Conservation (phyloP, 148 eudicot genomes). For the Chenopodium album region DNA sequence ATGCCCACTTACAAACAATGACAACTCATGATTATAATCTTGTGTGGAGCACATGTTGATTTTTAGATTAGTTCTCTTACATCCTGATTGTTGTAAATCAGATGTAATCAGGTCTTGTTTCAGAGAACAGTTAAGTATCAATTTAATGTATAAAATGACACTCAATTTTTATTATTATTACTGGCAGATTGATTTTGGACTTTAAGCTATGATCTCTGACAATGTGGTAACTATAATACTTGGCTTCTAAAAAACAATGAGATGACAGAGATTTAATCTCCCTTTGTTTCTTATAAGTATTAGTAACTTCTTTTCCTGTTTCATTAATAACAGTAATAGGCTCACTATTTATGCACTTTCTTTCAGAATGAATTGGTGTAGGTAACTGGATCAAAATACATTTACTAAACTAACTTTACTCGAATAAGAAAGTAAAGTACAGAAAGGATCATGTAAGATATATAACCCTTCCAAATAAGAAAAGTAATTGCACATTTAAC, state of each 20-base stretch:
- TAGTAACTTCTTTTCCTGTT: not conserved
- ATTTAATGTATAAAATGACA: not conserved
- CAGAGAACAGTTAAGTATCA: not conserved
- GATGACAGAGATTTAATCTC: not conserved
- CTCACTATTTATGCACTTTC: not conserved
- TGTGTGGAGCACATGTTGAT: slow-evolving; percentile 1
- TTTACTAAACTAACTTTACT: not conserved
- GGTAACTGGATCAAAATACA: not conserved
- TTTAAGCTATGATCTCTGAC: not conserved
- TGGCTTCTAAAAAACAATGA: not conserved
- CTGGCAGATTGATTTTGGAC: not conserved
- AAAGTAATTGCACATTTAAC: not conserved
- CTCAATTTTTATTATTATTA: too few relatives aligned
- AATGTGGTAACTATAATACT: not conserved
- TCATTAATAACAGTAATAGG: not conserved
- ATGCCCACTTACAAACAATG: slow-evolving; percentile 16
- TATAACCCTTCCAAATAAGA: not conserved
- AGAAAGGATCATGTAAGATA: not conserved
- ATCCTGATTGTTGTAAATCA: not conserved
- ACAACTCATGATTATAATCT: not conserved
- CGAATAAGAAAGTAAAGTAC: not conserved
- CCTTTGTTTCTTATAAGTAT: not conserved
- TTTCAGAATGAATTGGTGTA: not conserved
- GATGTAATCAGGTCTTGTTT: not conserved
- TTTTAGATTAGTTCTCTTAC: not conserved